Percentiles rank a stretch among this genome's conserved stretches.
Evolutionary conservation across 2,329 filamentous ascomycete species (phyloP).

Genomic region (Ceratocystis alfenasii): DNA sequence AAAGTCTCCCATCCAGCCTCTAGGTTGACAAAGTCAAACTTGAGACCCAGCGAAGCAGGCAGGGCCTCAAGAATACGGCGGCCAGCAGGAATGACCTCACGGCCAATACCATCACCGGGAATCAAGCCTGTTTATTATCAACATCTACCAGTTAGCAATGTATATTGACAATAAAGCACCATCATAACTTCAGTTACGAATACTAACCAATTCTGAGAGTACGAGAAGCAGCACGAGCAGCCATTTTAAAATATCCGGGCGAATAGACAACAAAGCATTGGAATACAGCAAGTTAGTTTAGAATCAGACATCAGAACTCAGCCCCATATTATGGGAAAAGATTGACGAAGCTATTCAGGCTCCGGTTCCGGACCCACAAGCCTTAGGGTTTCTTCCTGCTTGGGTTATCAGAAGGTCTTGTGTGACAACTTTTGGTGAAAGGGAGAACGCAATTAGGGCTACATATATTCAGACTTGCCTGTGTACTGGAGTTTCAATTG

Average conservation of each 20-base stretch:
- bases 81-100: conserved; percentile 93
- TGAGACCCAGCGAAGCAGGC: conserved; percentile 76
- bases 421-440: too few species aligned
- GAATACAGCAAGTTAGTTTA: neutral
- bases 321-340: conserved; percentile 5
- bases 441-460: neutral
- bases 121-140: conserved; percentile 59
- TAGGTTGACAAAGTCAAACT: conserved; percentile 89
- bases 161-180: neutral
- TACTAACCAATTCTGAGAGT: conserved; percentile 54
- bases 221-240: conserved; percentile 37
- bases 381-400: neutral
- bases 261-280: neutral
- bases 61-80: conserved; percentile 86
- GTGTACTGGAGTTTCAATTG: neutral
- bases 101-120: conserved; percentile 94
- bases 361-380: conserved; percentile 13
- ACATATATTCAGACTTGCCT: neutral
- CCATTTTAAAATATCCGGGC: conserved; percentile 36
- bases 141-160: neutral
- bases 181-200: neutral
- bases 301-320: neutral
- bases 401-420: too few species aligned
- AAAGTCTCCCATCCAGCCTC: conserved; percentile 90
- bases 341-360: conserved; percentile 7